phyloP scores from a whole-genome alignment of 306 rosid species.

The Lathyrus oleraceus region DNA sequence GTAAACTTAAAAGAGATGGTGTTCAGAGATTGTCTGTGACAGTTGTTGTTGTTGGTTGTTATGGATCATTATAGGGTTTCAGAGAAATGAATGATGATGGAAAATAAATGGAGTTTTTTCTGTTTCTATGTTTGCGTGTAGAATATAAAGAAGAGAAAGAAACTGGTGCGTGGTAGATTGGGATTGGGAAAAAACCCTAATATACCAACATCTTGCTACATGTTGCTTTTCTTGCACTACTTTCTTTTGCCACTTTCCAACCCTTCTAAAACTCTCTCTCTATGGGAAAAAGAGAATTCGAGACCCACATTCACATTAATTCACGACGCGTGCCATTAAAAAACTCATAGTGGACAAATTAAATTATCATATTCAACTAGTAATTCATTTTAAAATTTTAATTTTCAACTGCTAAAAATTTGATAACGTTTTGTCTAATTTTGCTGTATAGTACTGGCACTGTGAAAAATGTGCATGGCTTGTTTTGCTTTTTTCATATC shows the following conservation, averaged over 20 bases:
- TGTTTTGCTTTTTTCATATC: not conserved
- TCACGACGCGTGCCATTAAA: conserved; percentile 45
- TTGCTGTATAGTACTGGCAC: not conserved
- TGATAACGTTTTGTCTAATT: too few species aligned
- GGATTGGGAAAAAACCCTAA: conserved; percentile 44
- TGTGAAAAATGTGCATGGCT: conserved; percentile 12
- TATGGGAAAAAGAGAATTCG: conserved; percentile 16
- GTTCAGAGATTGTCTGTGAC: conserved; percentile 36
- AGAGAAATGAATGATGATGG: not conserved
- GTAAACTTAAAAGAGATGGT: not conserved
- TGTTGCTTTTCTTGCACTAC: conserved; percentile 46
- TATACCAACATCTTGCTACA: conserved; percentile 9
- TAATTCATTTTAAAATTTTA: too few species aligned
- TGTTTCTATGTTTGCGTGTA: not conserved
- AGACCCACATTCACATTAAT: conserved; percentile 32
- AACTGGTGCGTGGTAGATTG: conserved; percentile 34
- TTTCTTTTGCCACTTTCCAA: conserved; percentile 63
- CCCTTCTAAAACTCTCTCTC: conserved; percentile 39
- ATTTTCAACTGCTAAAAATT: too few species aligned
- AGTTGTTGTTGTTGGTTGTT: conserved; percentile 23
- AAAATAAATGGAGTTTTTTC: conserved; percentile 21
- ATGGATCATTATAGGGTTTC: conserved; percentile 2
- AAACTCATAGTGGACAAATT: conserved; percentile 5
- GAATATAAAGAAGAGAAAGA: conserved; percentile 11
- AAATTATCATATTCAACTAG: too few species aligned